phyloP scores from a whole-genome alignment of 2,329 filamentous ascomycete species.

The Diaporthe longicolla region DNA sequence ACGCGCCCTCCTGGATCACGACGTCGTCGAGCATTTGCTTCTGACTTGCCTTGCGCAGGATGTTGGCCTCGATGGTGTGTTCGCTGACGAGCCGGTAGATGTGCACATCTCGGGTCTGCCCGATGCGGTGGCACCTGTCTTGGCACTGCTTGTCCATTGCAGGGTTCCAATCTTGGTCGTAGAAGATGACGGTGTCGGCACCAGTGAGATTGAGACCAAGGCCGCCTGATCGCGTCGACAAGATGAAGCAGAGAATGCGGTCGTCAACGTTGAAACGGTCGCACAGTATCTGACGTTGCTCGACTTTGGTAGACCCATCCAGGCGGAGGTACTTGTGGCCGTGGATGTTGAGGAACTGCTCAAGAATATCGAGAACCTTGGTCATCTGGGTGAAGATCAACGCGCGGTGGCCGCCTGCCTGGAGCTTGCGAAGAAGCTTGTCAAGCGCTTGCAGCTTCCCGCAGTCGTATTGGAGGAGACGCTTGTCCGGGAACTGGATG shows the following conservation, averaged over 20 bases:
- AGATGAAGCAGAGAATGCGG: constrained; percentile 93
- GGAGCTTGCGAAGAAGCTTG: constrained; percentile 85
- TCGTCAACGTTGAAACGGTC: constrained; percentile 97
- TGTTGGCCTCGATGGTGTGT: constrained; percentile 98
- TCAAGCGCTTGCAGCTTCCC: constrained; percentile 95
- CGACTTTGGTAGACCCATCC: constrained; percentile 96
- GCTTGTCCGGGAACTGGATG: constrained; percentile 96
- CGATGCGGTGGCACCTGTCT: constrained; percentile 96
- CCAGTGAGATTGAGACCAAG: constrained; percentile 97
- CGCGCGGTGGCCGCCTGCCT: constrained; percentile 91
- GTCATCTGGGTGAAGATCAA: constrained; percentile 99
- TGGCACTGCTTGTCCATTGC: constrained; percentile 99
- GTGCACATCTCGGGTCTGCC: constrained; percentile 96
- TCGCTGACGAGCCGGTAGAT: constrained; percentile 96
- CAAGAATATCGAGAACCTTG: constrained; percentile 95
- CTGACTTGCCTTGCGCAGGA: constrained; percentile 94
- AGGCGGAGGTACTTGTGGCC: constrained; percentile 96
- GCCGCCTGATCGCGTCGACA: constrained; percentile 94
- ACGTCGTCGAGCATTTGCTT: constrained; percentile 98
- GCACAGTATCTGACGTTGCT: constrained; percentile 94
- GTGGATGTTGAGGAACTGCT: constrained; percentile 98
- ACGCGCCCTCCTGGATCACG: constrained; percentile 97
- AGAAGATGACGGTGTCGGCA: constrained; percentile 98
- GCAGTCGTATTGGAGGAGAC: constrained; percentile 97
- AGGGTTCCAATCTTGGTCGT: constrained; percentile 99